Percentiles rank a stretch among this genome's conserved stretches.
Evolutionary conservation across 2,329 filamentous ascomycete genomes (phyloP).

Genomic region (Trichoderma koningii): DNA sequence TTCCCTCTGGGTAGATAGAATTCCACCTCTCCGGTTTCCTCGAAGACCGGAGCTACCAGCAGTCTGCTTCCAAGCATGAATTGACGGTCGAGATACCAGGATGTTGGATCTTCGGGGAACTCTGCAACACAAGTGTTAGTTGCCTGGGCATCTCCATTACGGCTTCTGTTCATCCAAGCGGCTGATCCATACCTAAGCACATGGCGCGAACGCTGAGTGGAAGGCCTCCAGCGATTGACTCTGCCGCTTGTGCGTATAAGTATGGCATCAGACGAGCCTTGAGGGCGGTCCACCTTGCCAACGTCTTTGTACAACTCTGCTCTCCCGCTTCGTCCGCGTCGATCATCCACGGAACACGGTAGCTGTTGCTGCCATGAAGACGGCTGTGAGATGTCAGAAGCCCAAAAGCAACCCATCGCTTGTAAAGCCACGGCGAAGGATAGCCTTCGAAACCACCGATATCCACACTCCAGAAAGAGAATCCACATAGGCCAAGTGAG

Average conservation of each 20-base stretch:
- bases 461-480: conserved; percentile 69
- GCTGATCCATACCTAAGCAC: conserved; percentile 48
- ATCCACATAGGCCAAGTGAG: conserved; percentile 64
- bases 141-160: not conserved
- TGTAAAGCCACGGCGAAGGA: conserved; percentile 69
- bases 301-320: conserved; percentile 54
- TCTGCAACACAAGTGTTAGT: conserved; percentile 42
- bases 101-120: conserved; percentile 69
- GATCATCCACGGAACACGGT: conserved; percentile 74
- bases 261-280: conserved; percentile 58
- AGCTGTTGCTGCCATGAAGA: conserved; percentile 69
- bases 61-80: conserved; percentile 71
- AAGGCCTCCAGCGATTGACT: conserved; percentile 52
- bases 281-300: conserved; percentile 51
- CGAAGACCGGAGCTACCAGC: conserved; percentile 65
- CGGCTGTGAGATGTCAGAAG: conserved; percentile 70
- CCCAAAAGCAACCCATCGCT: conserved; percentile 77
- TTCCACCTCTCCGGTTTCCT: conserved; percentile 62
- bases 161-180: not conserved
- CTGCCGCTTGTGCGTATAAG: conserved; percentile 48
- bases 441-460: conserved; percentile 72
- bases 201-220: conserved; percentile 65
- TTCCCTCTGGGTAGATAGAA: conserved; percentile 61
- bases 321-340: conserved; percentile 62
- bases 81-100: conserved; percentile 68